phyloP scores from a whole-genome alignment of 2,329 filamentous ascomycete species.

The Huntiella bhutanensis region DNA sequence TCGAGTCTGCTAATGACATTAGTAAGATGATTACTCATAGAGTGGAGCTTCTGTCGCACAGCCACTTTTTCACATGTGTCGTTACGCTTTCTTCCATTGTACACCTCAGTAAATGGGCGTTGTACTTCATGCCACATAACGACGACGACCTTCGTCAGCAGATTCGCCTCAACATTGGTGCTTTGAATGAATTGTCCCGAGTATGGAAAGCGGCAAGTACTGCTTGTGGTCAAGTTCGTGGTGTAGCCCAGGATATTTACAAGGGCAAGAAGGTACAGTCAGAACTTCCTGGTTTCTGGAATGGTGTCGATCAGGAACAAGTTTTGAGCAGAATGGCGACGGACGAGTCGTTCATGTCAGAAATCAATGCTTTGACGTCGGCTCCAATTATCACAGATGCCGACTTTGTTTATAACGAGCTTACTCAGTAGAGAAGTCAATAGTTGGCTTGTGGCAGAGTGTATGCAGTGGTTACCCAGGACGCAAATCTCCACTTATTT shows the following conservation, averaged over 20 bases:
- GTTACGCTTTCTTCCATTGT: constrained; percentile 63
- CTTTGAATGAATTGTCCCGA: constrained; percentile 46
- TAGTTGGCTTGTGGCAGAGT: not conserved
- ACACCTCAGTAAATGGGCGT: constrained; percentile 60
- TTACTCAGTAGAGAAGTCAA: not conserved
- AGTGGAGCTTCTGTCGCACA: constrained; percentile 52
- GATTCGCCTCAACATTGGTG: constrained; percentile 61
- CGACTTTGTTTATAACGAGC: not conserved
- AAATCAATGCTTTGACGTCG: constrained; percentile 26
- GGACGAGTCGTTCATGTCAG: constrained; percentile 39
- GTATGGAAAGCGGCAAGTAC: constrained; percentile 56
- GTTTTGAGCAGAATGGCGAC: constrained; percentile 35
- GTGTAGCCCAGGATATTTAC: constrained; percentile 61
- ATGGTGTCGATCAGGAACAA: constrained; percentile 34
- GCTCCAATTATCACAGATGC: constrained; percentile 5
- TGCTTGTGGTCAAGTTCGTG: constrained; percentile 54
- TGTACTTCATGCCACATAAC: constrained; percentile 39
- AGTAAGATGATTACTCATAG: constrained; percentile 58
- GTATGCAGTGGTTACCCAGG: no score
- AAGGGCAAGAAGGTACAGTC: constrained; percentile 37
- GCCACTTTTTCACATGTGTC: constrained; percentile 68
- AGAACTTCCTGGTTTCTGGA: constrained; percentile 33
- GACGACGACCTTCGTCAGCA: constrained; percentile 53
- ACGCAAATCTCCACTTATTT: not conserved
- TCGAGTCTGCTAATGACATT: constrained; percentile 61